These are phyloP conservation scores for Durio zibethinus DNA, from an alignment of 345 rosid species.

Conservation along the genomic window DNA sequence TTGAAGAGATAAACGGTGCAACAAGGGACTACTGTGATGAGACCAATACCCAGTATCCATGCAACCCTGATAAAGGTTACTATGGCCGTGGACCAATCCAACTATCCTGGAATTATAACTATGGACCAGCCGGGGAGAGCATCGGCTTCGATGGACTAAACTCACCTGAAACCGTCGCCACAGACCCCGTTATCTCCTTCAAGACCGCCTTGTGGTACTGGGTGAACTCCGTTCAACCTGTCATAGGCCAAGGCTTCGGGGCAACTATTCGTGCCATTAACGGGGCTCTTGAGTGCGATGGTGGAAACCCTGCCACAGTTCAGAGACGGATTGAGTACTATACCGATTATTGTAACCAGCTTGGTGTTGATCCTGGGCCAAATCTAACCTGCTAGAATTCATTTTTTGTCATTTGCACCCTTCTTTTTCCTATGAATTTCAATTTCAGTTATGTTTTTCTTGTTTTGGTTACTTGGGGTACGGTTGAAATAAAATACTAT, in stretches of 20 bases:
- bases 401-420: background rate
- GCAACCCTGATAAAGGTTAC: conserved; percentile 50
- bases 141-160: conserved; percentile 48
- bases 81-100: conserved; percentile 65
- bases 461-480: background rate
- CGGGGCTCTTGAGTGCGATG: conserved; percentile 52
- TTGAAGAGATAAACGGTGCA: conserved; percentile 53
- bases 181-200: conserved; percentile 48
- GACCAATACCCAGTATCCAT: conserved; percentile 41
- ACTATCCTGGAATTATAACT: conserved; percentile 65
- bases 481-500: background rate
- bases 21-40: conserved; percentile 44
- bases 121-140: conserved; percentile 53
- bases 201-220: conserved; percentile 72
- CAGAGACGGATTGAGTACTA: conserved; percentile 46
- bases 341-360: conserved; percentile 41
- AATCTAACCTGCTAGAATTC: conserved; percentile 50
- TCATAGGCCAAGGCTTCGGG: conserved; percentile 58
- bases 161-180: conserved; percentile 58
- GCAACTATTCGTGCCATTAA: conserved; percentile 65
- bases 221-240: conserved; percentile 48
- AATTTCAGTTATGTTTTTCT: too few relatives aligned
- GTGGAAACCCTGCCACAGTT: conserved; percentile 35
- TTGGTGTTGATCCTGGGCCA: conserved; percentile 51
- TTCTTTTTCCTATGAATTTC: background rate